phyloP scores from a whole-genome alignment of 1,139 yeast genomes.

The Debaryomyces singareniensis region DNA sequence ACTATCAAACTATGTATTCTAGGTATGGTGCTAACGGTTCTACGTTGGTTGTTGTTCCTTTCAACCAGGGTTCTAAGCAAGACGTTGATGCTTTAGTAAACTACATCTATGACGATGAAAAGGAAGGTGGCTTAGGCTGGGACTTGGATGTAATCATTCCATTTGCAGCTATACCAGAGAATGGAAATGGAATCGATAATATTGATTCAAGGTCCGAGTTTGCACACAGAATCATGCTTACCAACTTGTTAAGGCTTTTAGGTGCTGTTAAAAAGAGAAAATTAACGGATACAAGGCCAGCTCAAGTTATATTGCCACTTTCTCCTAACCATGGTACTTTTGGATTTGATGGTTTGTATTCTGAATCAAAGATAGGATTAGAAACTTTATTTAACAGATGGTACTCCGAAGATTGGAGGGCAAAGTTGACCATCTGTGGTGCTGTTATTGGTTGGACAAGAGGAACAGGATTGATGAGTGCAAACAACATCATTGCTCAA shows the following conservation, averaged over 20 bases:
- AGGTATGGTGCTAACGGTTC: constrained; percentile 91
- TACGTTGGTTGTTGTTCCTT: constrained; percentile 90
- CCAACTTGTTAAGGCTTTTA: constrained; percentile 85
- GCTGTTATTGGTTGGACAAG: constrained; percentile 99
- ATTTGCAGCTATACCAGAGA: constrained; percentile 98
- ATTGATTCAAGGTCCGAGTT: constrained; percentile 94
- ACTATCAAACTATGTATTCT: constrained; percentile 89
- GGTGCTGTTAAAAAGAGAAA: constrained; percentile 88
- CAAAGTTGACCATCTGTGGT: constrained; percentile 94
- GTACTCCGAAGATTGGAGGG: constrained; percentile 96
- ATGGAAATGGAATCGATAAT: constrained; percentile 89
- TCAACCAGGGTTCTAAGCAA: constrained; percentile 94
- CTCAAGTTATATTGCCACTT: constrained; percentile 91
- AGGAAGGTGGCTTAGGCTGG: constrained; percentile 95
- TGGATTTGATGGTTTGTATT: constrained; percentile 96
- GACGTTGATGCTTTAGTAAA: constrained; percentile 84
- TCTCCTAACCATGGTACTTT: constrained; percentile 99
- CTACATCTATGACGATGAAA: constrained; percentile 74
- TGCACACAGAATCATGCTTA: constrained; percentile 97
- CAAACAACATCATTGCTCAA: constrained; percentile 94
- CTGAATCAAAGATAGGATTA: constrained; percentile 91
- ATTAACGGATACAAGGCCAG: constrained; percentile 91
- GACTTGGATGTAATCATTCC: constrained; percentile 95
- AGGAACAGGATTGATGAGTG: constrained; percentile 98
- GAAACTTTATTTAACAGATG: constrained; percentile 98